These are phyloP conservation scores for Phytophthora tubulina DNA, from an alignment of 352 stramenopile genomes.

Conservation along the genomic window DNA sequence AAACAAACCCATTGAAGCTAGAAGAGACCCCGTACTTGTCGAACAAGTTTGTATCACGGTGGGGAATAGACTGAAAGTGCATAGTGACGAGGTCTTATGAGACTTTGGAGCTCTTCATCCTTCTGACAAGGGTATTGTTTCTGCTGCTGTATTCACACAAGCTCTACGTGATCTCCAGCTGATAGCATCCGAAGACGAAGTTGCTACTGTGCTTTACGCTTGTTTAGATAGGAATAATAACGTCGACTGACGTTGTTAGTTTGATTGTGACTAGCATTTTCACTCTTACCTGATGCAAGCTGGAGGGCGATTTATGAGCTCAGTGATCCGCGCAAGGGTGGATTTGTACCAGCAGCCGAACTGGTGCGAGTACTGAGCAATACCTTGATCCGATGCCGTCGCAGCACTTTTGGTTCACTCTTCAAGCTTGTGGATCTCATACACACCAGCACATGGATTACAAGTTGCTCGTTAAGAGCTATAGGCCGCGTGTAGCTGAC, in stretches of 20 bases:
- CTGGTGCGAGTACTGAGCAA: too few relatives aligned
- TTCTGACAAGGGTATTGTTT: conserved; percentile 42
- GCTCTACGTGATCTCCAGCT: conserved; percentile 63
- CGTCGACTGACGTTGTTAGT: conserved; percentile 58
- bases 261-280: conserved; percentile 72
- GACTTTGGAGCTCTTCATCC: too few relatives aligned
- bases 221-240: conserved; percentile 28
- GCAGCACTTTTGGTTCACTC: too few relatives aligned
- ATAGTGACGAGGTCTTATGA: too few relatives aligned
- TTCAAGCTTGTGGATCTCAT: conserved; percentile 50
- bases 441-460: conserved; percentile 79
- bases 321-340: too few relatives aligned
- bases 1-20: too few relatives aligned
- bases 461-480: conserved; percentile 70
- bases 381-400: too few relatives aligned
- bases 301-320: too few relatives aligned
- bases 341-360: too few relatives aligned
- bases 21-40: too few relatives aligned
- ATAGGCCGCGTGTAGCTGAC: conserved; percentile 64
- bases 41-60: too few relatives aligned
- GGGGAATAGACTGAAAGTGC: too few relatives aligned
- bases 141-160: conserved; percentile 52
- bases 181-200: conserved; percentile 50
- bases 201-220: conserved; percentile 26
- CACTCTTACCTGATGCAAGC: conserved; percentile 54